Conservation (phyloP, 2,329 filamentous ascomycete species). For the Elsinoe batatas region DNA sequence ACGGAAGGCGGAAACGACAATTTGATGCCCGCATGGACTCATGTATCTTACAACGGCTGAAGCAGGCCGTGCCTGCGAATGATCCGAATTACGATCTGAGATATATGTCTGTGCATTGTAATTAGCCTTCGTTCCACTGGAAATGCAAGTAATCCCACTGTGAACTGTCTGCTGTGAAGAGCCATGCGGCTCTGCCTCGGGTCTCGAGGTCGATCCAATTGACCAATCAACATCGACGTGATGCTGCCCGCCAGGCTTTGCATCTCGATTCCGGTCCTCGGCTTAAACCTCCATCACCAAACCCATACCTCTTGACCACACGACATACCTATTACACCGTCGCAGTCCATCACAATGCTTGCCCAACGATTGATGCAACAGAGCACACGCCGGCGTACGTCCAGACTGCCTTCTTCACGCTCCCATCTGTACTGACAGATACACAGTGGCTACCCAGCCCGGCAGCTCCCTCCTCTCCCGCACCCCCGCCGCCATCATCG, state of each 20-base stretch:
- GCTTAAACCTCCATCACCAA: constrained; percentile 11
- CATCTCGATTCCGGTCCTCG: constrained; percentile 10
- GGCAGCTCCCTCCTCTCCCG: constrained; percentile 6
- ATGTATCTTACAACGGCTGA: constrained; percentile 3
- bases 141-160: no score
- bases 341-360: constrained; percentile 12
- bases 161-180: neutral
- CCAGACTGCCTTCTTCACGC: neutral
- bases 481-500: constrained; percentile 10
- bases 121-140: no score
- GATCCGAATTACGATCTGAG: neutral
- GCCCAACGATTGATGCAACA: constrained; percentile 11
- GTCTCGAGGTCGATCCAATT: no score
- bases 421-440: neutral
- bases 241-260: constrained; percentile 4
- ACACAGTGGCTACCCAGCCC: constrained; percentile 9
- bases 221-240: constrained; percentile 3
- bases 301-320: neutral
- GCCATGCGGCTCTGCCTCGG: neutral
- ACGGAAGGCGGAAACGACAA: neutral
- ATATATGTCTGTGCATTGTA: neutral
- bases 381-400: constrained; percentile 8
- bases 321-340: neutral
- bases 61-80: neutral
- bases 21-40: constrained; percentile 6